A percentile compares a stretch with the other conserved stretches of the same genome.
Conservation (phyloP, 2,329 filamentous ascomycete genomes). For the Aciculosporium take region DNA sequence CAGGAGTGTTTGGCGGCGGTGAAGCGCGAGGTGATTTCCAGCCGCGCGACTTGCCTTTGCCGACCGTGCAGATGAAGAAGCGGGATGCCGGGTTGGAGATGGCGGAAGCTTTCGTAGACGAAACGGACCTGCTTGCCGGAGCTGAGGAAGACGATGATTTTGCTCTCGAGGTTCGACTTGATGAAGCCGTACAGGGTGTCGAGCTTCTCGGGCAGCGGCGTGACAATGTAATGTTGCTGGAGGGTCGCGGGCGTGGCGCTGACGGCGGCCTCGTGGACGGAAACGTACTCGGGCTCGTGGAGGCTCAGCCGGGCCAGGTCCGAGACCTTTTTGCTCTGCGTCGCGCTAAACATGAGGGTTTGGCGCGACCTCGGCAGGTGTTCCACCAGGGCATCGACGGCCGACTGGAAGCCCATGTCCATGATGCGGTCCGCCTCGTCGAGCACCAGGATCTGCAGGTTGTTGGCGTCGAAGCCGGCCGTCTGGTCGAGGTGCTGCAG, state of each 20-base stretch:
- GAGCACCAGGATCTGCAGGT: conserved; percentile 81
- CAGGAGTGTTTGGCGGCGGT: conserved; percentile 69
- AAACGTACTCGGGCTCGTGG: conserved; percentile 84
- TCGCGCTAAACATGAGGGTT: conserved; percentile 90
- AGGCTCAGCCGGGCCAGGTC: conserved; percentile 82
- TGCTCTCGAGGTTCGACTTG: conserved; percentile 76
- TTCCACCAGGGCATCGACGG: conserved; percentile 83
- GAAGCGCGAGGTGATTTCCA: conserved; percentile 80
- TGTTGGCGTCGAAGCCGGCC: conserved; percentile 74
- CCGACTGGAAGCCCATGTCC: conserved; percentile 90
- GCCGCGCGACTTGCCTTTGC: conserved; percentile 77
- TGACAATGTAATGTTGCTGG: conserved; percentile 83
- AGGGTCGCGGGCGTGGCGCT: conserved; percentile 70
- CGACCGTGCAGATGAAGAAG: conserved; percentile 85
- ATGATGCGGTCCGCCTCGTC: conserved; percentile 95
- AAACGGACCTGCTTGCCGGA: conserved; percentile 95
- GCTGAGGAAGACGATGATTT: conserved; percentile 90
- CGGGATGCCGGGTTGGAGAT: conserved; percentile 86
- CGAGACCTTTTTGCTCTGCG: conserved; percentile 86
- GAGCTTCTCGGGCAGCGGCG: conserved; percentile 74
- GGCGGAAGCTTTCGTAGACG: conserved; percentile 82
- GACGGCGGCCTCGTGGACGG: conserved; percentile 72
- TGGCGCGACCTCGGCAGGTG: conserved; percentile 77
- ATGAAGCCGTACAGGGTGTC: conserved; percentile 90
- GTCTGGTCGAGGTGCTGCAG: conserved; percentile 94